Evolutionary conservation across 805 yeast species (phyloP), one percentile per base, ranked within the genome.

Genomic region (Ogataea chonburiensis): DNA sequence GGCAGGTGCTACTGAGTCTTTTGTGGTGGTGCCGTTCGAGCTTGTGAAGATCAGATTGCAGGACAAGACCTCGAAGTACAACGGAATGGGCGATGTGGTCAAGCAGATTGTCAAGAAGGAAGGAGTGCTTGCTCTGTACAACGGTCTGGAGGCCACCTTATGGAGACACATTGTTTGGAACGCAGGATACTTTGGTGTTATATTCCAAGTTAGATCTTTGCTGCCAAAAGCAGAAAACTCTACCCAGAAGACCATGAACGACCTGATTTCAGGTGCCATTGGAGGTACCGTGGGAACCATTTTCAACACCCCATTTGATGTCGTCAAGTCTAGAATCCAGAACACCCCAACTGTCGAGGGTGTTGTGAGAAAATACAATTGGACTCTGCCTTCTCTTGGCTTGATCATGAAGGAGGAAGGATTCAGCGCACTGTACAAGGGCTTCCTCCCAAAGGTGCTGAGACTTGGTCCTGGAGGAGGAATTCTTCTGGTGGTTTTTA

Each of bases 391-490:
- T 25, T 75, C 94, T 3, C 67, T 93, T 40, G 58, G 71, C 27
- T 71, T 79, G 13, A 86, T 93, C 16, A 78, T 79, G 53, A 77
- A 70, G 60, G 98, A 91, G 66, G 99, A 93, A 72, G 98, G 99
- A 19, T 76, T 87, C 53, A 70, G 67, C 31, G 96, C 98, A 6
- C 74, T 93, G 41, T 91, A 89, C 67, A 91, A 89, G 69, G 98
- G 98, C 25, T 91, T 93, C 76, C 60, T 89, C 47, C 99, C 99
- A 50, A 93, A 93, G 72, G 97, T 93, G 9, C 72, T 93, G 58
- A 81, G 99, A 75, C 73, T 93, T 50, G 98, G 98, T 31, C 98
- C 99, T 43, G 99, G 99, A 58, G 99, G 99, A 63, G 99, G 99
- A 71, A 88, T 93, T 50, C 70, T 93, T 56, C 74, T 93, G 61